These are phyloP conservation scores for Fusarium piperis DNA, from an alignment of 2,329 filamentous ascomycete species.

Conservation along the genomic window DNA sequence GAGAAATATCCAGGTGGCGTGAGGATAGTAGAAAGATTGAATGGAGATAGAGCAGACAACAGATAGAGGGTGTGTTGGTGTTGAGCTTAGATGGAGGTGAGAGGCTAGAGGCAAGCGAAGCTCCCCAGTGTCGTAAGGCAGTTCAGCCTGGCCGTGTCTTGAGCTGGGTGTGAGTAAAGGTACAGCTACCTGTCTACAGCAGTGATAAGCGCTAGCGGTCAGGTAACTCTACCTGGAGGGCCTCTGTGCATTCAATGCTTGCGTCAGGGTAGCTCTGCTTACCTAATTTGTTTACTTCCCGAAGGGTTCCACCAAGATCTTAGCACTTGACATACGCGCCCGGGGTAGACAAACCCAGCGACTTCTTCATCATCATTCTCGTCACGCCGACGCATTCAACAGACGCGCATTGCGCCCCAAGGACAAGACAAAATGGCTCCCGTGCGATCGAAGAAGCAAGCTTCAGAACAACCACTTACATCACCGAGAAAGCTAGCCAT, in stretches of 20 bases:
- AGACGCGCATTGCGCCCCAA: slow-evolving; percentile 21
- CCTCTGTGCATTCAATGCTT: slow-evolving; percentile 20
- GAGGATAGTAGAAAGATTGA: slow-evolving; percentile 4
- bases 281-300: slow-evolving; percentile 47
- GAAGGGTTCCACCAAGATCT: slow-evolving; percentile 30
- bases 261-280: slow-evolving; percentile 38
- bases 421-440: slow-evolving; percentile 56
- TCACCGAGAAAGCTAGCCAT: slow-evolving; percentile 32
- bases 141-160: slow-evolving; percentile 54
- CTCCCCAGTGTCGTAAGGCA: slow-evolving; percentile 53
- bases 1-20: background rate
- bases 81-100: slow-evolving; percentile 38
- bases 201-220: background rate
- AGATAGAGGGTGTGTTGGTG: slow-evolving; percentile 19
- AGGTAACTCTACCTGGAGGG: slow-evolving; percentile 33
- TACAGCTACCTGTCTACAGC: slow-evolving; percentile 34
- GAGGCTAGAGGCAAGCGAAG: slow-evolving; percentile 42
- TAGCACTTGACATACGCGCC: slow-evolving; percentile 28
- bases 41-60: background rate
- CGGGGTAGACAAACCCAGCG: slow-evolving; percentile 28
- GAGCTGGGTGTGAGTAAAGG: slow-evolving; percentile 32
- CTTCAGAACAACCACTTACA: slow-evolving; percentile 37
- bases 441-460: slow-evolving; percentile 51
- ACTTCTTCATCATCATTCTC: slow-evolving; percentile 24
- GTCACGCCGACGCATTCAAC: slow-evolving; percentile 5